phyloP scores from a whole-genome alignment of 2,329 filamentous ascomycete species.

The Didymella pinodella region DNA sequence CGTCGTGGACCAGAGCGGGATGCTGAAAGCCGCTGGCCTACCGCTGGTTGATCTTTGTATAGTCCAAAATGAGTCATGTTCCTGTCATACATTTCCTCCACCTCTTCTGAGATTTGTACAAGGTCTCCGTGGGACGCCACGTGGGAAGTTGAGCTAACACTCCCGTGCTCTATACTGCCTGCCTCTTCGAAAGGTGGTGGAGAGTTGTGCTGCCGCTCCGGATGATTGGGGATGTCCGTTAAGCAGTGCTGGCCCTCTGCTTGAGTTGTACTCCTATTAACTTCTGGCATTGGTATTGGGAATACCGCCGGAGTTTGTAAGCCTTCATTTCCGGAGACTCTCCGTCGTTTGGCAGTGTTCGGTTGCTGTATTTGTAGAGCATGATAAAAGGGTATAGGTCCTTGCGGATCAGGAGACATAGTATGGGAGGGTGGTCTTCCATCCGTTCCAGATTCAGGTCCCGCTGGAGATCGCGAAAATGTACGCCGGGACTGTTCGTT shows the following conservation, averaged over 20 bases:
- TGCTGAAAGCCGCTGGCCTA: no score
- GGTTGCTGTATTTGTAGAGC: not conserved
- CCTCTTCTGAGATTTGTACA: not conserved
- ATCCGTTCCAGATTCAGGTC: not conserved
- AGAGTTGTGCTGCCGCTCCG: conserved; percentile 1
- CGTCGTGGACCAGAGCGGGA: no score
- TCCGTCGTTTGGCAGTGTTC: not conserved
- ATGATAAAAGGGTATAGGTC: not conserved
- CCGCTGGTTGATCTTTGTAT: no score
- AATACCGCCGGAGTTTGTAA: not conserved
- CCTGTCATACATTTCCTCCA: no score
- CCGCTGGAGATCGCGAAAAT: not conserved
- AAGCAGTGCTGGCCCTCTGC: conserved; percentile 1
- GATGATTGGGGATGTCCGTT: not conserved
- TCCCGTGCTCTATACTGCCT: not conserved
- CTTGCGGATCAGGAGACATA: not conserved
- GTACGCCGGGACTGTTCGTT: not conserved
- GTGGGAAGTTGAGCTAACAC: not conserved
- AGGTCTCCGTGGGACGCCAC: not conserved
- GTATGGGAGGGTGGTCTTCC: not conserved
- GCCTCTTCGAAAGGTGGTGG: not conserved
- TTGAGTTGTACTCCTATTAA: not conserved
- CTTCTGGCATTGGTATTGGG: not conserved
- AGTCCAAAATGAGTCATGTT: no score
- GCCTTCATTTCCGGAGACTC: not conserved